phyloP scores from a whole-genome alignment of 306 rosid species.

The Rosa multiflora region DNA sequence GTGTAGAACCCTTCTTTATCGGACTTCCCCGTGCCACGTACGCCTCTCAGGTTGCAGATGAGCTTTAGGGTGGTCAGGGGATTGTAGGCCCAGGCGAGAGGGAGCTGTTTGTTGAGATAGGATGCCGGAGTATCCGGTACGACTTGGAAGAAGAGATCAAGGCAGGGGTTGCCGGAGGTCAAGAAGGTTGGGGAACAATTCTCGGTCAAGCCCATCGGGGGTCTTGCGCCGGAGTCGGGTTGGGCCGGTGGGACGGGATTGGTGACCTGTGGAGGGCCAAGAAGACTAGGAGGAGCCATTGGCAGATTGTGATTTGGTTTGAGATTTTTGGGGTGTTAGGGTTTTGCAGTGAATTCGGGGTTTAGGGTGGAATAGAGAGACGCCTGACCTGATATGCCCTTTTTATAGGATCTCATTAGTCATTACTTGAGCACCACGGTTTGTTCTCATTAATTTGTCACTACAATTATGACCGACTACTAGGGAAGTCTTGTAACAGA shows the following conservation, averaged over 20 bases:
- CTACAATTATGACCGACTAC: too few relatives aligned
- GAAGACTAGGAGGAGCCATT: constrained; percentile 39
- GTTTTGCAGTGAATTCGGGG: neutral
- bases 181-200: constrained; percentile 33
- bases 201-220: constrained; percentile 33
- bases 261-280: constrained; percentile 48
- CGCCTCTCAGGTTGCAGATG: constrained; percentile 50
- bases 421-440: neutral
- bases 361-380: too few relatives aligned
- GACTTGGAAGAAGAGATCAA: constrained; percentile 28
- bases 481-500: too few relatives aligned
- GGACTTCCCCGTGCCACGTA: constrained; percentile 58
- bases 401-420: neutral
- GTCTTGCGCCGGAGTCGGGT: constrained; percentile 1
- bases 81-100: constrained; percentile 39
- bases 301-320: neutral
- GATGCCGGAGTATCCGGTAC: constrained; percentile 38
- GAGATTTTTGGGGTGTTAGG: neutral
- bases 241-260: neutral
- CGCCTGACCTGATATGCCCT: neutral
- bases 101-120: constrained; percentile 20
- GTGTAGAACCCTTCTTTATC: too few relatives aligned
- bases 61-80: constrained; percentile 54
- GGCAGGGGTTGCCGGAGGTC: constrained; percentile 38
- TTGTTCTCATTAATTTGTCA: too few relatives aligned